phyloP scores from a whole-genome alignment of 768 basidiomycete genomes.

The Galerina sulciceps region DNA sequence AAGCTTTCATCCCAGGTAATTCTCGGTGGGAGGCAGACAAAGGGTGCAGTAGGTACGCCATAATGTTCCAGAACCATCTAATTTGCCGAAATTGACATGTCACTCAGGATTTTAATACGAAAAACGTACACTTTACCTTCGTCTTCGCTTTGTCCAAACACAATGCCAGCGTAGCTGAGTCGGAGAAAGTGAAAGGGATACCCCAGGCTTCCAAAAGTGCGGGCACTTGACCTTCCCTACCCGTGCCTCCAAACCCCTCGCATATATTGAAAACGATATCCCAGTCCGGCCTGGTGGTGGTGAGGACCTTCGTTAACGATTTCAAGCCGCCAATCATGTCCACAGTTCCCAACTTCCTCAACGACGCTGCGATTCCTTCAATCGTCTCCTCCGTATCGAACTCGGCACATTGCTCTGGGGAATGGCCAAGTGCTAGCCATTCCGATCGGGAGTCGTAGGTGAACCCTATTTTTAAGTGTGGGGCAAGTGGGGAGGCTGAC shows the following conservation, averaged over 20 bases:
- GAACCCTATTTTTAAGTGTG: conserved; percentile 17
- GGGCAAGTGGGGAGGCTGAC: neutral
- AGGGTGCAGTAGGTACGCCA: conserved; percentile 24
- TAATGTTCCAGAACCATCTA: conserved; percentile 28
- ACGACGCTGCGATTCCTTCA: conserved; percentile 16
- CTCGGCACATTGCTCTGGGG: conserved; percentile 23
- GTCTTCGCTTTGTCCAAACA: conserved; percentile 32
- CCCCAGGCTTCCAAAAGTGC: conserved; percentile 27
- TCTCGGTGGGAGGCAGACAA: conserved; percentile 21
- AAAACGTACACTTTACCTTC: conserved; percentile 13
- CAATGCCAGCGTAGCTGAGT: conserved; percentile 25
- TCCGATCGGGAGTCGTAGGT: conserved; percentile 21
- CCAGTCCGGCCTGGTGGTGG: conserved; percentile 16
- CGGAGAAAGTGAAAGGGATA: conserved; percentile 28
- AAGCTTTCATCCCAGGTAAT: conserved; percentile 5
- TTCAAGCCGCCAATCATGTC: conserved; percentile 25
- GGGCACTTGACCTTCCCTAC: conserved; percentile 29
- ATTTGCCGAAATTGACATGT: neutral
- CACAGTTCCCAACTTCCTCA: conserved; percentile 21
- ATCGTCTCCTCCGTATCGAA: conserved; percentile 24
- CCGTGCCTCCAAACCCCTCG: conserved; percentile 22
- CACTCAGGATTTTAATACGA: neutral
- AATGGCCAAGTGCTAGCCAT: conserved; percentile 17
- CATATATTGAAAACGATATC: conserved; percentile 30
- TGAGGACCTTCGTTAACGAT: conserved; percentile 16